Evolutionary conservation across 2,329 filamentous ascomycete species (phyloP), one percentile per base, ranked within the genome.

Genomic region (Aspergillus neoniger): DNA sequence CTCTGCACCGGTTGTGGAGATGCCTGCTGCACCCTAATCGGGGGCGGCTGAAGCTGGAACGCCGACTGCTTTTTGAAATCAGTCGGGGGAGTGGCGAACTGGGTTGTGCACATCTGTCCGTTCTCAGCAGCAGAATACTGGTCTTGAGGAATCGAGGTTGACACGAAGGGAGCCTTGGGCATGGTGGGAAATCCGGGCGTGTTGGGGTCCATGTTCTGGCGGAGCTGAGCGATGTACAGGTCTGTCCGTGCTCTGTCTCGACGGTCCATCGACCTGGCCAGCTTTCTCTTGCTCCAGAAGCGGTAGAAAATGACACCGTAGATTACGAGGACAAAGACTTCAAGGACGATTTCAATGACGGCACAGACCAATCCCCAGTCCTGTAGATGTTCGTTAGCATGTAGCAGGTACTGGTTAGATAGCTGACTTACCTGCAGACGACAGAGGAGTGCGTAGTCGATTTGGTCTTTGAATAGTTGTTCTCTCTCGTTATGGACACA

Each of bases 271-370:
- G 92, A 93, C 85, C 97, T 98, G 79, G 90, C 88, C 64, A 99
- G 91, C 75, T 91, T 90, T 76, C 92, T 90, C 85, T 98, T 99
- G 67, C 91, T 92, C 86, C 93, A 96, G 85, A 96, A 96, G 70
- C 95, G 91, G 84, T 96, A 98, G 83, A 98, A 97, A 76, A 97
- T 88, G 73, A 97, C 85, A 72, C 86, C 92, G 84, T 99, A 99
- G 72, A 99, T 91, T 57, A 88, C 83, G 76, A 99, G 96, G 73
- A 91, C 92, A 73, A 98, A 89, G 67, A 91, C 86, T 74, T 98
- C 95, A 70, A 99, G 85, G 63, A 97, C 91, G 67, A 99, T 85
- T 79, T 99, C 95, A 76, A 99, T 98, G 74, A 99, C 90, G 79
- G 93, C 93, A 85, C 95, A 99, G 75, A 99, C 90, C 65, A 99